Evolutionary conservation across 2,329 filamentous ascomycete species (phyloP).

Genomic region (Parastagonospora avenae): DNA sequence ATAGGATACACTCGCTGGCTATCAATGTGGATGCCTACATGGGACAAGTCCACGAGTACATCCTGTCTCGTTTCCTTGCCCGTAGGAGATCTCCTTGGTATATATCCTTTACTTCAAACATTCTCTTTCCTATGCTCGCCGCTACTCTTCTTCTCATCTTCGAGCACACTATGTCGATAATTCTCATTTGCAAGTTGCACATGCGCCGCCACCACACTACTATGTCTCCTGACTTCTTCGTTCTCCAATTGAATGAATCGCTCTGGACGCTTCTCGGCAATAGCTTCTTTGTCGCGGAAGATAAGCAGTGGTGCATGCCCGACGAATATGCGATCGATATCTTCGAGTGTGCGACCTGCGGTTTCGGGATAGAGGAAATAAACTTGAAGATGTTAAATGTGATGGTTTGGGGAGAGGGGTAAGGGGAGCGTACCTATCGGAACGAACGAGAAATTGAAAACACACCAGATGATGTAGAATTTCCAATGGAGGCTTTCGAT

Average conservation of each 20-base stretch:
- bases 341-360: slow-evolving; percentile 36
- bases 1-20: too few relatives aligned
- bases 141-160: slow-evolving; percentile 1
- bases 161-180: slow-evolving; percentile 1
- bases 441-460: slow-evolving; percentile 55
- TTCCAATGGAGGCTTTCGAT: slow-evolving; percentile 49
- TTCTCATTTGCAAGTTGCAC: slow-evolving; percentile 16
- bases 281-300: slow-evolving; percentile 55
- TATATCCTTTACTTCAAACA: neutral
- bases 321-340: slow-evolving; percentile 36
- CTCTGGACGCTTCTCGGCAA: slow-evolving; percentile 50
- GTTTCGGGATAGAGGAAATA: slow-evolving; percentile 41
- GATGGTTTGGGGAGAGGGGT: neutral
- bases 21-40: too few relatives aligned
- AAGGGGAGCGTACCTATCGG: slow-evolving; percentile 36
- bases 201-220: slow-evolving; percentile 24
- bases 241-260: slow-evolving; percentile 54
- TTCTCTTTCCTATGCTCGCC: slow-evolving; percentile 2
- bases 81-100: too few relatives aligned
- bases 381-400: slow-evolving; percentile 16
- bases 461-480: slow-evolving; percentile 54
- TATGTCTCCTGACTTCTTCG: slow-evolving; percentile 25
- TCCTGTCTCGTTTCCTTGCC: neutral
- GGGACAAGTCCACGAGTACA: too few relatives aligned
- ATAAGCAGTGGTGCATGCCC: slow-evolving; percentile 48